Conservation (phyloP, 2,329 filamentous ascomycete genomes). For the Ciborinia camelliae region DNA sequence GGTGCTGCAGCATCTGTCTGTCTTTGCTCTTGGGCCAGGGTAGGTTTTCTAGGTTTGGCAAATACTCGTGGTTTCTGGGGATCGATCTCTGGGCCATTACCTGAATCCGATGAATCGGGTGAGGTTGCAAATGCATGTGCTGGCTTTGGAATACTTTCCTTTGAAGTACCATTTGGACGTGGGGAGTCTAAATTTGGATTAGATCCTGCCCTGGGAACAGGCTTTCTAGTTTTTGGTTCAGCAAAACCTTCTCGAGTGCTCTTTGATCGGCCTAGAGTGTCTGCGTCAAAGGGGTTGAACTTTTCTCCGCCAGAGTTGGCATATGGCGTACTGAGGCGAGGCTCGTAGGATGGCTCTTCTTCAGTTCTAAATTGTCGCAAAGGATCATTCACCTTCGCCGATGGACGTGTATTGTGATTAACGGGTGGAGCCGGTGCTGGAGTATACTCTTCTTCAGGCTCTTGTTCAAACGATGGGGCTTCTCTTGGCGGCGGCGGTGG, state of each 20-base stretch:
- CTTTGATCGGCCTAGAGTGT: constrained; percentile 35
- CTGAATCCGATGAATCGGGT: constrained; percentile 20
- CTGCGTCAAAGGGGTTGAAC: constrained; percentile 52
- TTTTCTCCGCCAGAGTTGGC: constrained; percentile 55
- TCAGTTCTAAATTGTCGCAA: constrained; percentile 45
- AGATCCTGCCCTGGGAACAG: constrained; percentile 31
- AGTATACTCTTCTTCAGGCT: constrained; percentile 11
- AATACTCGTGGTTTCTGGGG: constrained; percentile 17
- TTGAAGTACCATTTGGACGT: constrained; percentile 22
- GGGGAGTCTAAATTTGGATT: constrained; percentile 32
- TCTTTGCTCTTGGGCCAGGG: constrained; percentile 10
- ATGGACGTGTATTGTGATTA: constrained; percentile 20
- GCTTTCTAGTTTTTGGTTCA: constrained; percentile 12
- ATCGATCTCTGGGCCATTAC: constrained; percentile 18
- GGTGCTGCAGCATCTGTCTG: constrained; percentile 5
- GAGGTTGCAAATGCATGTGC: constrained; percentile 15
- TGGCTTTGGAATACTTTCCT: constrained; percentile 18
- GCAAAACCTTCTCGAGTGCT: constrained; percentile 30
- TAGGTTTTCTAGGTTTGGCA: constrained; percentile 19
- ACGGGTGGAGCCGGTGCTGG: constrained; percentile 7
- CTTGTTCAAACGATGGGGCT: constrained; percentile 5
- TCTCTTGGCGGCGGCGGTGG: constrained; percentile 29
- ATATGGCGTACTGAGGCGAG: constrained; percentile 58
- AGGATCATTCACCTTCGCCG: constrained; percentile 40
- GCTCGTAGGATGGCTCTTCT: constrained; percentile 40